phyloP scores from a whole-genome alignment of 805 yeast species.

The Lachancea thermotolerans region DNA sequence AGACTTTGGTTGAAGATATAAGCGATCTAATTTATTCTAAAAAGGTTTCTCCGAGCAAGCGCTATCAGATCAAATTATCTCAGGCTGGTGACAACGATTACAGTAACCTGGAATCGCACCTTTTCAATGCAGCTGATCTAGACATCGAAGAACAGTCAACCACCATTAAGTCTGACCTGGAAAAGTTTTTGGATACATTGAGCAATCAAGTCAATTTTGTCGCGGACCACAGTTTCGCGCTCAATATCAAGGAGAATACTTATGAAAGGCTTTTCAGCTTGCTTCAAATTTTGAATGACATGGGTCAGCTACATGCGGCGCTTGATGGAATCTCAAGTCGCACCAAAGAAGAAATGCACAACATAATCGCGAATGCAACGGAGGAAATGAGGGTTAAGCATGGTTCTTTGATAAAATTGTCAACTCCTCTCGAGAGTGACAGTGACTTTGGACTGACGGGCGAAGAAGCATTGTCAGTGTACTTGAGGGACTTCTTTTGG shows the following conservation, averaged over 20 bases:
- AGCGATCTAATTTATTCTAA: constrained; percentile 62
- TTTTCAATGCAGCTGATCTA: constrained; percentile 49
- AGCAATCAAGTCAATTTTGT: constrained; percentile 6
- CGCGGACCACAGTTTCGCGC: not conserved
- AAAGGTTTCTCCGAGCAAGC: constrained; percentile 17
- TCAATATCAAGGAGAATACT: constrained; percentile 27
- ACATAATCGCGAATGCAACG: constrained; percentile 51
- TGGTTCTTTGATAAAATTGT: constrained; percentile 35
- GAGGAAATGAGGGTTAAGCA: constrained; percentile 59
- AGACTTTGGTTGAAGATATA: constrained; percentile 69
- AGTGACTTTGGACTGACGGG: constrained; percentile 32
- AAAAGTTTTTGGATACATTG: constrained; percentile 31
- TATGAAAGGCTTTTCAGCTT: constrained; percentile 36
- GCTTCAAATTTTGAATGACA: constrained; percentile 51
- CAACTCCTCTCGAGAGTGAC: constrained; percentile 14
- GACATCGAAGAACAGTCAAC: constrained; percentile 48
- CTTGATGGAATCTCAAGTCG: constrained; percentile 48
- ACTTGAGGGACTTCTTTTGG: constrained; percentile 66
- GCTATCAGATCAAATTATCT: constrained; percentile 19
- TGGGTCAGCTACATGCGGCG: constrained; percentile 56
- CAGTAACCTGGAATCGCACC: constrained; percentile 45
- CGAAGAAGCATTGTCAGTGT: constrained; percentile 45
- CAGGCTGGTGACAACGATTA: constrained; percentile 24
- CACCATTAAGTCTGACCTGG: constrained; percentile 31
- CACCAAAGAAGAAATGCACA: constrained; percentile 55